Percentiles rank a stretch among this genome's conserved stretches.
Conservation (phyloP, 768 basidiomycete species). For the Tricholoma hemisulphureum region DNA sequence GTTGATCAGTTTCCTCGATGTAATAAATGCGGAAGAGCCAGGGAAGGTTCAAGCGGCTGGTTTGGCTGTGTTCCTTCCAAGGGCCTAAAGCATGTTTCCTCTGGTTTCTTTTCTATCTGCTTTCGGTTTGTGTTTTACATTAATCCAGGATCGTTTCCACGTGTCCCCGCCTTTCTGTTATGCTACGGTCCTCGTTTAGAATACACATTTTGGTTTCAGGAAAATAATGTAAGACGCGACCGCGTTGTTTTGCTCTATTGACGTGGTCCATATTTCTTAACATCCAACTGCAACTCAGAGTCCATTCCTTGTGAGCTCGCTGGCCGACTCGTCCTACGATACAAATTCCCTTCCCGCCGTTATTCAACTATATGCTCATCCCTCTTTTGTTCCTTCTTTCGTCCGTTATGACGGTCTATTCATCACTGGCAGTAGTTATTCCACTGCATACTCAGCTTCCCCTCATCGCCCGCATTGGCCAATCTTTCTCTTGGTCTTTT, state of each 20-base stretch:
- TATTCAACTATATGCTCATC: constrained; percentile 61
- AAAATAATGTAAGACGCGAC: constrained; percentile 9
- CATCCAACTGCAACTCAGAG: constrained; percentile 6
- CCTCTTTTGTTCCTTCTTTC: constrained; percentile 53
- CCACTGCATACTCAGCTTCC: constrained; percentile 76
- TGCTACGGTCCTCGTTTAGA: constrained; percentile 13
- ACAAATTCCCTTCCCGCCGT: constrained; percentile 44
- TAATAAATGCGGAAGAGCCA: constrained; percentile 73
- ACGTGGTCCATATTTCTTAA: constrained; percentile 7
- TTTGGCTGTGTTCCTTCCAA: constrained; percentile 52
- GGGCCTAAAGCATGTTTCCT: constrained; percentile 31
- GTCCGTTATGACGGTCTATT: constrained; percentile 35
- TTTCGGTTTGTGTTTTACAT: constrained; percentile 12
- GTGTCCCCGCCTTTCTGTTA: background rate
- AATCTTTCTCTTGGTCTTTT: constrained; percentile 69
- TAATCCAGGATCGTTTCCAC: constrained; percentile 5
- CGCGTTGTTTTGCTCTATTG: constrained; percentile 33
- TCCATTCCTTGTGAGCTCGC: constrained; percentile 47
- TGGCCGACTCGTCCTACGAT: constrained; percentile 52
- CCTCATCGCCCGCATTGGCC: constrained; percentile 65
- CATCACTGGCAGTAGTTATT: constrained; percentile 50
- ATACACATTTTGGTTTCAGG: constrained; percentile 20
- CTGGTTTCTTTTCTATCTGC: constrained; percentile 12
- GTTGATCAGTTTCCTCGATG: constrained; percentile 69
- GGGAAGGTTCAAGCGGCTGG: constrained; percentile 81